A percentile compares a stretch with the other conserved stretches of the same genome.
phyloP scores from a whole-genome alignment of 371 early-diverging fungal genomes.

The Encephalitozoon intestinalis region DNA sequence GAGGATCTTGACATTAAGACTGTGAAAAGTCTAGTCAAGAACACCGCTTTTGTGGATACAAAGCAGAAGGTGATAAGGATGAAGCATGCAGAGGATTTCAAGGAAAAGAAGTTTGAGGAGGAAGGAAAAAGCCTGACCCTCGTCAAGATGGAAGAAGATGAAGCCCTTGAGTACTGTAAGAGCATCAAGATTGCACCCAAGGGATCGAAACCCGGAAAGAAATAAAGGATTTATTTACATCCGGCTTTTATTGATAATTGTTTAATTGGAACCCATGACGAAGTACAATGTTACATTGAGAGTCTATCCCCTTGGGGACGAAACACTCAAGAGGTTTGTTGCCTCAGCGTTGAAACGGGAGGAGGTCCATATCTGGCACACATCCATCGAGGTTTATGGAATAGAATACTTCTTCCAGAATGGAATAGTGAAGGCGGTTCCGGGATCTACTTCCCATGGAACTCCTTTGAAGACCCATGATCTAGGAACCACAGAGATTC shows the following conservation, averaged over 20 bases:
- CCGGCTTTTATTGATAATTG: not conserved
- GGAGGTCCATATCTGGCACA: constrained; percentile 65
- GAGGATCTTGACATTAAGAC: constrained; percentile 24
- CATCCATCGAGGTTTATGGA: constrained; percentile 74
- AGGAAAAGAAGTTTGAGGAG: constrained; percentile 34
- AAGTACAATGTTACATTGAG: constrained; percentile 16
- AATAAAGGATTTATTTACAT: constrained; percentile 8
- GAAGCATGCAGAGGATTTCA: constrained; percentile 50
- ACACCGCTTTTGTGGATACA: constrained; percentile 58
- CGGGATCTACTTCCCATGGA: constrained; percentile 46
- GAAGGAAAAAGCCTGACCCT: constrained; percentile 23
- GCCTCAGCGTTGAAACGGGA: constrained; percentile 20
- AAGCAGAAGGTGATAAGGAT: constrained; percentile 49
- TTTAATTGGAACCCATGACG: not conserved
- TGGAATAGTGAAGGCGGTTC: constrained; percentile 60
- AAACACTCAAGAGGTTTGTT: constrained; percentile 1
- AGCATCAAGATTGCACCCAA: constrained; percentile 29
- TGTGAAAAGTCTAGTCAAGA: constrained; percentile 41
- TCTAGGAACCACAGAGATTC: constrained; percentile 48
- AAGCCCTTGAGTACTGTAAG: constrained; percentile 43
- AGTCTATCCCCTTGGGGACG: constrained; percentile 25
- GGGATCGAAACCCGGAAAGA: constrained; percentile 21
- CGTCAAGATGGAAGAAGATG: constrained; percentile 39
- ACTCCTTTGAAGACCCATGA: constrained; percentile 24
- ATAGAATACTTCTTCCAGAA: constrained; percentile 74